Conservation (phyloP, 371 early-diverging fungal species). For the Lichtheimia hyalospora region DNA sequence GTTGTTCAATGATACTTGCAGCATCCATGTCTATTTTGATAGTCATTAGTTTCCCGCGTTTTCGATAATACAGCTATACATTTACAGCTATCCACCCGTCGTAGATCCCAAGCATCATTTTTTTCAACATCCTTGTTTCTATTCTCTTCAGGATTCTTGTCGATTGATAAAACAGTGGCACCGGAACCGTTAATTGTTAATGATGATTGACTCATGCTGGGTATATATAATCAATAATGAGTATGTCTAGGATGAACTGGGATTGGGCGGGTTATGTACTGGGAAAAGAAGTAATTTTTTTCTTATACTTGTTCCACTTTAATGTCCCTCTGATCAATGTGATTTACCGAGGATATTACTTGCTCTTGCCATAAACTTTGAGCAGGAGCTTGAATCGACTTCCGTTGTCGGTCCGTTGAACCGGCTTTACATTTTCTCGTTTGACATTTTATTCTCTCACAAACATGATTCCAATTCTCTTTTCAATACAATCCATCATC, state of each 20-base stretch:
- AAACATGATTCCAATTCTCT: no score
- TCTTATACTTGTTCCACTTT: no score
- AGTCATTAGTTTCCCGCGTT: neutral
- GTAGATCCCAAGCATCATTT: neutral
- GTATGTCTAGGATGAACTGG: neutral
- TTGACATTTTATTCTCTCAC: neutral
- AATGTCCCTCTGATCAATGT: neutral
- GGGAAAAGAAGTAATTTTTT: neutral
- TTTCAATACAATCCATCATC: no score
- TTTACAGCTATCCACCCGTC: neutral
- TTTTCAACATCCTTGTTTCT: neutral
- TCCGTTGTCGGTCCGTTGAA: neutral
- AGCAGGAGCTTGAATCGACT: neutral
- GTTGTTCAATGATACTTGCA: constrained; percentile 33
- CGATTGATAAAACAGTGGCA: neutral
- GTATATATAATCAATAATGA: no score
- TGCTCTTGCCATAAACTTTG: neutral
- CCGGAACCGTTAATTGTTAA: no score
- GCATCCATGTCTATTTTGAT: constrained; percentile 21
- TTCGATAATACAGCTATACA: neutral
- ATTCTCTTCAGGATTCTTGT: neutral
- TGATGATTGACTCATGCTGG: no score
- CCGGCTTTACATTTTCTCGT: constrained; percentile 1
- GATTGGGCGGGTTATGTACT: neutral
- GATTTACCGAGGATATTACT: neutral